Conservation (phyloP, 306 rosid species). For the Pyrus bretschneideri region DNA sequence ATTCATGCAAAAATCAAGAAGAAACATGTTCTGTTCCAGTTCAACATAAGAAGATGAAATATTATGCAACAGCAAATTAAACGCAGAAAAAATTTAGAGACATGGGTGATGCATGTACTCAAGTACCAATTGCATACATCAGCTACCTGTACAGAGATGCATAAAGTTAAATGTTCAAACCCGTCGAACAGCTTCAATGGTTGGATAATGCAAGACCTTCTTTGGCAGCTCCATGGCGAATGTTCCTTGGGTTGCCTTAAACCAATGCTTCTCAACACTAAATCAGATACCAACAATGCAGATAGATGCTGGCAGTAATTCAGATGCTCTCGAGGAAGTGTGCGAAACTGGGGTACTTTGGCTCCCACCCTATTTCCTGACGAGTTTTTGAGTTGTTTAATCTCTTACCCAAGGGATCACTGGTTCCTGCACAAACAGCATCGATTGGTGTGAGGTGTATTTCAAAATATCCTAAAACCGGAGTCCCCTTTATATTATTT, state of each 20-base stretch:
- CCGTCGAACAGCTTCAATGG: not conserved
- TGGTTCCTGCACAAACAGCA: constrained; percentile 43
- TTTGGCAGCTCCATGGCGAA: constrained; percentile 1
- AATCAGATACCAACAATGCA: not conserved
- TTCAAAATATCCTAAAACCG: not conserved
- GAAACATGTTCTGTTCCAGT: no score
- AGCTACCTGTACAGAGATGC: not conserved
- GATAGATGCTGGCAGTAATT: constrained; percentile 5
- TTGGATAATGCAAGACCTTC: not conserved
- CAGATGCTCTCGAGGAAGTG: constrained; percentile 59
- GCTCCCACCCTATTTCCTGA: constrained; percentile 82
- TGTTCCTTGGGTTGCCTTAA: not conserved
- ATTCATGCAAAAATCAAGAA: not conserved
- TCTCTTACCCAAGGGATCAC: constrained; percentile 81
- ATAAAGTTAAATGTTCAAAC: not conserved
- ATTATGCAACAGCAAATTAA: no score
- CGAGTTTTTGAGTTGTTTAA: constrained; percentile 80
- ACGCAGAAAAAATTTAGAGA: not conserved
- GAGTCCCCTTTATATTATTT: not conserved
- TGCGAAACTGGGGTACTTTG: constrained; percentile 72
- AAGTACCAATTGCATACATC: not conserved
- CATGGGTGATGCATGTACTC: not conserved
- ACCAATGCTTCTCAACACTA: not conserved
- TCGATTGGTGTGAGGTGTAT: not conserved
- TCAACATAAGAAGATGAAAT: not conserved